A percentile compares a stretch with the other conserved stretches of the same genome.
phyloP scores from a whole-genome alignment of 768 basidiomycete species.

The Xerocomus spinulosus region DNA sequence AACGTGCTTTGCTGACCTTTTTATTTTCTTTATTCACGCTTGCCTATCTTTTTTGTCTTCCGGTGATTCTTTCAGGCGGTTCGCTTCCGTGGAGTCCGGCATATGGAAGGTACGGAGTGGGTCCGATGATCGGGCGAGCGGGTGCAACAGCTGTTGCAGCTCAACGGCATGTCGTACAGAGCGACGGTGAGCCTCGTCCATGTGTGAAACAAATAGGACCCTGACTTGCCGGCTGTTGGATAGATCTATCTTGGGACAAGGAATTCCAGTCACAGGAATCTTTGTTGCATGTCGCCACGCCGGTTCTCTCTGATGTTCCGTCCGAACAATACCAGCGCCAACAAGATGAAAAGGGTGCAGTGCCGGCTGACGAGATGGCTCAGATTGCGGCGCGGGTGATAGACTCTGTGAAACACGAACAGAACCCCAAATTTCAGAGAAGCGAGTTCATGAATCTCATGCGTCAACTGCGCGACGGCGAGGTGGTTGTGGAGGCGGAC shows the following conservation, averaged over 20 bases:
- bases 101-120: constrained; percentile 36
- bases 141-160: constrained; percentile 12
- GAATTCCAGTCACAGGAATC: constrained; percentile 60
- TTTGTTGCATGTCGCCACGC: constrained; percentile 25
- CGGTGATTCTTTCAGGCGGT: constrained; percentile 24
- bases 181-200: constrained; percentile 40
- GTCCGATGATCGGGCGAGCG: constrained; percentile 34
- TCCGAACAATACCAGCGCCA: constrained; percentile 12
- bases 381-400: constrained; percentile 75
- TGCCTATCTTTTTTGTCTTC: background rate
- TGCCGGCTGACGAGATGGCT: constrained; percentile 61
- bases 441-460: constrained; percentile 84
- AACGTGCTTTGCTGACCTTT: constrained; percentile 3
- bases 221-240: background rate
- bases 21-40: background rate
- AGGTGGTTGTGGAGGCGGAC: constrained; percentile 74
- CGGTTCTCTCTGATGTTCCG: constrained; percentile 2
- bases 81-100: constrained; percentile 38
- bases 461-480: constrained; percentile 76
- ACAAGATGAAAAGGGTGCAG: constrained; percentile 25
- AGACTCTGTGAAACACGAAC: constrained; percentile 67
- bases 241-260: constrained; percentile 50
- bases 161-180: constrained; percentile 26
- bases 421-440: constrained; percentile 80
- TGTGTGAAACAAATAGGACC: background rate